Percentiles rank a stretch among this genome's conserved stretches.
phyloP scores from a whole-genome alignment of 768 basidiomycete genomes.

The Tylopilus felleus region DNA sequence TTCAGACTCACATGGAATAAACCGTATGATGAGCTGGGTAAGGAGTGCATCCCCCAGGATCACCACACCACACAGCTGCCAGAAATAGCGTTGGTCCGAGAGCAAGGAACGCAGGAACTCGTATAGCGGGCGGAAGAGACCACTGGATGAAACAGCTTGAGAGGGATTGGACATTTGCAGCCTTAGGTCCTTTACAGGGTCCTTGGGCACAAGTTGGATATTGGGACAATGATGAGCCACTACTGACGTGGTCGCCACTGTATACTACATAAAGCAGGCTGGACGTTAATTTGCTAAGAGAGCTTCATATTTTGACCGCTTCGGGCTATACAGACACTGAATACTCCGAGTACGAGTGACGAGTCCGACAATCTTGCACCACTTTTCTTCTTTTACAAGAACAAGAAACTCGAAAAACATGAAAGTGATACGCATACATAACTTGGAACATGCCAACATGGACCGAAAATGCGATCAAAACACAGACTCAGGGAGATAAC shows the following conservation, averaged over 20 bases:
- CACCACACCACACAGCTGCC: constrained; percentile 59
- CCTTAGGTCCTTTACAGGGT: background rate
- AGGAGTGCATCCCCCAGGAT: constrained; percentile 74
- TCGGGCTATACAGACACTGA: no score
- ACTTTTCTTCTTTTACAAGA: constrained; percentile 2
- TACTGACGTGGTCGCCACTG: background rate
- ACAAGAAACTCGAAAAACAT: background rate
- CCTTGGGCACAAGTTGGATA: background rate
- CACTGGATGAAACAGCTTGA: background rate
- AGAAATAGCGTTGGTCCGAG: constrained; percentile 60
- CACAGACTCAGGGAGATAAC: background rate
- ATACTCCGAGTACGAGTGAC: no score
- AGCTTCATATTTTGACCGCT: no score
- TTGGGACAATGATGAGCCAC: background rate
- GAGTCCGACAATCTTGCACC: no score
- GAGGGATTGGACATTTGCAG: constrained; percentile 7
- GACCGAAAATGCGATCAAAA: constrained; percentile 15
- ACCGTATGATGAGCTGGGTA: constrained; percentile 75
- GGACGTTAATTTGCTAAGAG: no score
- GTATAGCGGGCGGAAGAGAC: constrained; percentile 5
- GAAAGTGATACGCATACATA: constrained; percentile 17
- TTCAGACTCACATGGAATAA: constrained; percentile 70
- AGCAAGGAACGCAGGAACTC: constrained; percentile 28
- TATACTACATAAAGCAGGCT: no score
- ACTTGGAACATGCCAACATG: constrained; percentile 1